Evolutionary conservation across 371 early-diverging fungal species (phyloP).

Genomic region (Mucor sp.): DNA sequence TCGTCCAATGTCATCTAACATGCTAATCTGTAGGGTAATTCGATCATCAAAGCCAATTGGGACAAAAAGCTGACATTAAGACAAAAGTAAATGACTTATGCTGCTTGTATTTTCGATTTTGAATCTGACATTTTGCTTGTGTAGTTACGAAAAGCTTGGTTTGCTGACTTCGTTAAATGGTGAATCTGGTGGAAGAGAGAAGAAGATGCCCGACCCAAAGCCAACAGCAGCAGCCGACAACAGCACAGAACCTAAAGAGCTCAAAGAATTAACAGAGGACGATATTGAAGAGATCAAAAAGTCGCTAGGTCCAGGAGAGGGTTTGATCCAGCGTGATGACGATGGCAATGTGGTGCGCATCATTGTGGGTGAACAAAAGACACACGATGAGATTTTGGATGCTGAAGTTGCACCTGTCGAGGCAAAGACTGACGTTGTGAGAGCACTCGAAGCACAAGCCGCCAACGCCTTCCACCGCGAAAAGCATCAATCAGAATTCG

Average conservation of each 20-base stretch:
- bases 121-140: neutral
- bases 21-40: conserved; percentile 41
- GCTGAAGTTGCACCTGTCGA: conserved; percentile 50
- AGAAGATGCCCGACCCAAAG: conserved; percentile 33
- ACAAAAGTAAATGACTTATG: conserved; percentile 66
- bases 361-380: conserved; percentile 62
- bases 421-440: conserved; percentile 69
- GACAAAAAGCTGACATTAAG: conserved; percentile 74
- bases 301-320: conserved; percentile 64
- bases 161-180: conserved; percentile 81
- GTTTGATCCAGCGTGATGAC: conserved; percentile 83
- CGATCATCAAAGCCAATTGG: conserved; percentile 72
- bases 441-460: conserved; percentile 63
- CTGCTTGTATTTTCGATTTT: neutral
- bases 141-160: conserved; percentile 71
- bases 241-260: conserved; percentile 38
- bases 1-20: neutral
- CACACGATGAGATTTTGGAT: conserved; percentile 63
- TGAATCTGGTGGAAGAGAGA: conserved; percentile 64
- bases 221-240: conserved; percentile 14
- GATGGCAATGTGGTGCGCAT: conserved; percentile 78
- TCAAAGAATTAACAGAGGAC: conserved; percentile 55
- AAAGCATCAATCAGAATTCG: conserved; percentile 67
- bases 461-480: conserved; percentile 51
- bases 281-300: conserved; percentile 52